A percentile compares a stretch with the other conserved stretches of the same genome.
Evolutionary conservation across 805 yeast genomes (phyloP).

Genomic region (Clavispora vitiphila): DNA sequence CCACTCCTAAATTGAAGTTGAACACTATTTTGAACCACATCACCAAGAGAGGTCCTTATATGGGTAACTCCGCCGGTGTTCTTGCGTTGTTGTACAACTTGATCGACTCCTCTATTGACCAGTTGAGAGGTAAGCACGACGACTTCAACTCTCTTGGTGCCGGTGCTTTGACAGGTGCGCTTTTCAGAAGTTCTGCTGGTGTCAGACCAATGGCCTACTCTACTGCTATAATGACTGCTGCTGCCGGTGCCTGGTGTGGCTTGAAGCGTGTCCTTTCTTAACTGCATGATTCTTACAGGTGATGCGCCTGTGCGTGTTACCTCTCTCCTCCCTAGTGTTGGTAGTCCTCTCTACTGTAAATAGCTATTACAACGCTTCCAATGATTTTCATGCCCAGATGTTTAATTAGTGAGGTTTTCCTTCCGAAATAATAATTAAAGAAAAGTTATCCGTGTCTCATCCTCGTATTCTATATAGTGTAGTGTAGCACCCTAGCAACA

Average conservation of each 20-base stretch:
- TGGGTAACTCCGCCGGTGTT: slow-evolving; percentile 95
- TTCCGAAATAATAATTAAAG: neutral
- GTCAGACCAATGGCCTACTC: slow-evolving; percentile 83
- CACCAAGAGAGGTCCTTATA: slow-evolving; percentile 92
- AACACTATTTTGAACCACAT: slow-evolving; percentile 89
- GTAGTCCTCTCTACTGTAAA: slow-evolving; percentile 11
- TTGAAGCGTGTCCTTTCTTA: slow-evolving; percentile 44
- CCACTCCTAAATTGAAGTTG: slow-evolving; percentile 75
- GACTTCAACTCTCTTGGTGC: slow-evolving; percentile 76
- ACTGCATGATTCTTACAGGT: slow-evolving; percentile 9
- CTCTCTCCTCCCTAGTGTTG: slow-evolving; percentile 3
- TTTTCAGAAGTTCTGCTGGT: slow-evolving; percentile 84
- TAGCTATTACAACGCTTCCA: slow-evolving; percentile 7
- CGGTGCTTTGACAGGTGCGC: slow-evolving; percentile 89
- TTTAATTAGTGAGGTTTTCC: neutral
- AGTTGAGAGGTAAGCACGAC: slow-evolving; percentile 85
- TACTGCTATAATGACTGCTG: slow-evolving; percentile 78
- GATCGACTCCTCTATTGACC: slow-evolving; percentile 73
- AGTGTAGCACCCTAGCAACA: slow-evolving; percentile 1
- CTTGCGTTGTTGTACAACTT: slow-evolving; percentile 85
- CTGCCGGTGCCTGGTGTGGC: slow-evolving; percentile 91
- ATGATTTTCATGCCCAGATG: neutral
- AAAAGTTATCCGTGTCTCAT: too few species aligned
- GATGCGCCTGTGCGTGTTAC: slow-evolving; percentile 7
- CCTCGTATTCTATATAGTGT: too few species aligned